Evolutionary conservation across 495 filamentous ascomycete species (phyloP), one percentile per base, ranked within the genome.

Genomic region (Aspergillus kassunensis): DNA sequence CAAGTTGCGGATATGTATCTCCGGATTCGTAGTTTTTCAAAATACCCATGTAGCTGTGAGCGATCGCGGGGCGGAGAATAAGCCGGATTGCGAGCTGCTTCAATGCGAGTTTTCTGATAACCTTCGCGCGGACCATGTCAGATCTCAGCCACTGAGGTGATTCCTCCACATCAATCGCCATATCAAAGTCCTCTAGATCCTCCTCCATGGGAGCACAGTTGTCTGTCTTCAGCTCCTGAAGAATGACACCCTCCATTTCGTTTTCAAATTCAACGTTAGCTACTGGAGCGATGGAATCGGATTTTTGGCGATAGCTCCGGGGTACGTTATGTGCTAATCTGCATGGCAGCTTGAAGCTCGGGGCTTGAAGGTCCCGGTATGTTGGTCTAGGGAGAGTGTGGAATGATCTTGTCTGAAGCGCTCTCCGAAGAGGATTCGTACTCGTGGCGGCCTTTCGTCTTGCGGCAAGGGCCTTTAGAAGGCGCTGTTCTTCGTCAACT

Each of bases 11-110:
- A 4, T 60, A 35, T 4, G 64, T 49, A 10, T 50, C 49, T 39
- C 69, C 69, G 0, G 53, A 33, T 3, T 44, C 51, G 36, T 73
- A 74, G 19, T 67, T 62, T 60, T 69, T 68, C 15, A 57, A 59
- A 11, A 73, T 21, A 3, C 73, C 73, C 11, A 55, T 49, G 27
- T 76, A 76, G 35, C 60, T 60, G 43, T 76, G 73, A 1, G 69
- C 69, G 20, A 76, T 64, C 6, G 59, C 53, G 16, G 71, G 72
- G 13, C 73, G 65, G 6, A 76, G 56, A 9, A 76, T 33, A 25
- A 75, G 35, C 23, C 73, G 59, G 27, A 75, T 68, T 3, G 68
- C 65, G n/a, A 76, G 71, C 57, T 76, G 70, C 43, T 64, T 72
- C 43, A 73, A 31, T 6, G 71, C 71, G 11, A 76, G 58, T 34